Percentiles rank a stretch among this genome's conserved stretches.
These are phyloP conservation scores for Pythium aristosporum DNA, from an alignment of 352 stramenopile species.

Conservation along the genomic window DNA sequence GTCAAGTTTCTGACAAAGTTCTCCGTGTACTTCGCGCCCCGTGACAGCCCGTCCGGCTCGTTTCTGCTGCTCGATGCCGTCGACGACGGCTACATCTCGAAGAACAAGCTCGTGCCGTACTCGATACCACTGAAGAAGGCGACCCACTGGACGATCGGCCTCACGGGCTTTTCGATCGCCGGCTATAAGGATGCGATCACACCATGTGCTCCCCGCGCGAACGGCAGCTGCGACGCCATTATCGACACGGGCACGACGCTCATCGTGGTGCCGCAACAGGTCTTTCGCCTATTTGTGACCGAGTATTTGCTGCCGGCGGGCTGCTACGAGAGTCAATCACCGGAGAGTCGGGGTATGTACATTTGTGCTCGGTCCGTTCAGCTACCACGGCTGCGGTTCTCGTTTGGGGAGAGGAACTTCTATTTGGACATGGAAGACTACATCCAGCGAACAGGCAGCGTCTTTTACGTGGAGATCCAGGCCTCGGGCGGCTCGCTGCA, in stretches of 20 bases:
- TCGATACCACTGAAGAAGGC: constrained; percentile 48
- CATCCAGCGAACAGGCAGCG: constrained; percentile 20
- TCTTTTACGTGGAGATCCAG: constrained; percentile 30
- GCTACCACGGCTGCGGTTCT: constrained; percentile 53
- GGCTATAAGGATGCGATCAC: constrained; percentile 35
- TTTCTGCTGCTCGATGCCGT: constrained; percentile 74
- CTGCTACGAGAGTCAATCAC: constrained; percentile 33
- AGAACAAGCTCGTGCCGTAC: constrained; percentile 43
- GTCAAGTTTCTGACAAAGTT: constrained; percentile 67
- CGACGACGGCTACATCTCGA: constrained; percentile 50
- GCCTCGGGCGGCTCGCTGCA: constrained; percentile 3
- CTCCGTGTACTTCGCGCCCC: constrained; percentile 58
- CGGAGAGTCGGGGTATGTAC: constrained; percentile 39
- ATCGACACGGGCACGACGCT: constrained; percentile 45
- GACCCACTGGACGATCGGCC: constrained; percentile 69
- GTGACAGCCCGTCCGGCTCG: constrained; percentile 44
- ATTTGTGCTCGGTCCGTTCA: constrained; percentile 46
- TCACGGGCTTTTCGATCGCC: constrained; percentile 56
- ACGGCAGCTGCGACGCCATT: constrained; percentile 30
- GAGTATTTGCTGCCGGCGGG: constrained; percentile 40
- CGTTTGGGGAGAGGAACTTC: constrained; percentile 57
- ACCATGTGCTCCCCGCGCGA: constrained; percentile 34
- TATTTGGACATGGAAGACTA: constrained; percentile 64
- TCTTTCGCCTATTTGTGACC: constrained; percentile 39
- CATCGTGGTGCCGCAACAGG: constrained; percentile 27